phyloP scores from a whole-genome alignment of 2,329 filamentous ascomycete species.

The Alternaria conjuncta region DNA sequence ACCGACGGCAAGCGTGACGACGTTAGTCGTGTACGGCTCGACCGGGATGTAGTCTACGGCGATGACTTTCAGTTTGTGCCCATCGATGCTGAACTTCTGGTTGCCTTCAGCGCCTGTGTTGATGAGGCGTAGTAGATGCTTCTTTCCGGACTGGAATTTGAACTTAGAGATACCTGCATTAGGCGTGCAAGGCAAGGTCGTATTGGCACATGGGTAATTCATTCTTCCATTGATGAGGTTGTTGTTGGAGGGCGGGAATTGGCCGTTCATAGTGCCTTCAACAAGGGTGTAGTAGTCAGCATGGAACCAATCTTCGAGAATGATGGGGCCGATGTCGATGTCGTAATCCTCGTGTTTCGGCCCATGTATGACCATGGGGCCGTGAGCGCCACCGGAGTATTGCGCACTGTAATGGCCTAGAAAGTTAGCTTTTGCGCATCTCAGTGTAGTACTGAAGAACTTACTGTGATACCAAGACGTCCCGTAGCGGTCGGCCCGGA shows the following conservation, averaged over 20 bases:
- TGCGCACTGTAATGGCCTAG: slow-evolving; percentile 47
- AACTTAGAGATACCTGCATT: slow-evolving; percentile 43
- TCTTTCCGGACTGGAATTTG: slow-evolving; percentile 50
- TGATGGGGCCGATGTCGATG: slow-evolving; percentile 49
- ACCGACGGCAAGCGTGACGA: slow-evolving; percentile 49
- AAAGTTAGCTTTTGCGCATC: slow-evolving; percentile 4
- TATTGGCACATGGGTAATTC: slow-evolving; percentile 37
- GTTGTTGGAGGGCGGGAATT: slow-evolving; percentile 28
- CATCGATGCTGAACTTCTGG: slow-evolving; percentile 52
- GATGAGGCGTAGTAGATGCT: slow-evolving; percentile 50
- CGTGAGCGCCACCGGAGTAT: slow-evolving; percentile 47
- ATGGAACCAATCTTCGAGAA: slow-evolving; percentile 52
- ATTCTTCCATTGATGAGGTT: slow-evolving; percentile 30
- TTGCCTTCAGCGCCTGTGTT: slow-evolving; percentile 49
- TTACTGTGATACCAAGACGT: slow-evolving; percentile 36
- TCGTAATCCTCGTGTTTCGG: slow-evolving; percentile 48
- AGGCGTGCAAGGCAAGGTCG: slow-evolving; percentile 31
- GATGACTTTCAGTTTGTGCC: slow-evolving; percentile 51
- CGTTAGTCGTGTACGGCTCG: slow-evolving; percentile 47
- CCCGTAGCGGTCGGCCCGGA: slow-evolving; percentile 39
- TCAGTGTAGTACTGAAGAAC: slow-evolving; percentile 23
- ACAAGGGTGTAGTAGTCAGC: slow-evolving; percentile 37
- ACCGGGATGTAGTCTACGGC: slow-evolving; percentile 51
- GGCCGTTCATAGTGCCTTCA: slow-evolving; percentile 33
- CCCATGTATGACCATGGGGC: slow-evolving; percentile 48